Conservation (phyloP, 116 monocot species). For the Thalassia testudinum region DNA sequence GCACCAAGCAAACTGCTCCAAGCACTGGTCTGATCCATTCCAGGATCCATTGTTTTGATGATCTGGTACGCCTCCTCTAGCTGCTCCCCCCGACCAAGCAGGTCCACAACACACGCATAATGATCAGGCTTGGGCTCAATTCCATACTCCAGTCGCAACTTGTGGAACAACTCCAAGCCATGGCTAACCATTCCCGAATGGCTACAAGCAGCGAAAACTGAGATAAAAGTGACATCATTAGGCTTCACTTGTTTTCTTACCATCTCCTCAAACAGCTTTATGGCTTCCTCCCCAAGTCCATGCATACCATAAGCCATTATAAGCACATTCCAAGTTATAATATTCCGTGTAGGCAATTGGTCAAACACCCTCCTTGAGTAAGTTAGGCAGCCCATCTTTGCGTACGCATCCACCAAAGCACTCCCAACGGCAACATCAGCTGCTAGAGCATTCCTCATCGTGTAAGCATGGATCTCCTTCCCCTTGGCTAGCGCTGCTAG, state of each 20-base stretch:
- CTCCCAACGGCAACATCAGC: slow-evolving; percentile 68
- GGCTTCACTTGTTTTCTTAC: slow-evolving; percentile 31
- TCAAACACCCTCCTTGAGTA: slow-evolving; percentile 47
- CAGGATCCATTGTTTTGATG: slow-evolving; percentile 31
- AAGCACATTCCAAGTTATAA: slow-evolving; percentile 76
- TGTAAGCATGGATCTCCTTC: slow-evolving; percentile 76
- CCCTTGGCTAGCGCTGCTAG: slow-evolving; percentile 58
- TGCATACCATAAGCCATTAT: slow-evolving; percentile 95
- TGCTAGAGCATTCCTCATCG: slow-evolving; percentile 27
- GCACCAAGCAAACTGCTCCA: slow-evolving; percentile 93
- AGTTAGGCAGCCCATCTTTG: slow-evolving; percentile 59
- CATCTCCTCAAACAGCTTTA: slow-evolving; percentile 47
- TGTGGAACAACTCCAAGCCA: slow-evolving; percentile 49
- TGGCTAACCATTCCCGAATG: slow-evolving; percentile 71
- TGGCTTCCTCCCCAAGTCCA: slow-evolving; percentile 51
- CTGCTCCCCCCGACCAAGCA: slow-evolving; percentile 63
- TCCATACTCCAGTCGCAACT: slow-evolving; percentile 22
- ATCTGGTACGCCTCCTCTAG: slow-evolving; percentile 43
- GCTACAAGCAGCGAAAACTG: slow-evolving; percentile 70
- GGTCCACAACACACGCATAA: slow-evolving; percentile 67
- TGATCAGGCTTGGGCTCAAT: slow-evolving; percentile 50
- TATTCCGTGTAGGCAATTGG: slow-evolving; percentile 46
- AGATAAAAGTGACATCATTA: slow-evolving; percentile 66
- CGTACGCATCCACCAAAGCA: slow-evolving; percentile 82
- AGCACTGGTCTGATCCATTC: slow-evolving; percentile 25